A percentile compares a stretch with the other conserved stretches of the same genome.
Conservation (phyloP, 345 rosid genomes). For the Euphorbia tirucalli region DNA sequence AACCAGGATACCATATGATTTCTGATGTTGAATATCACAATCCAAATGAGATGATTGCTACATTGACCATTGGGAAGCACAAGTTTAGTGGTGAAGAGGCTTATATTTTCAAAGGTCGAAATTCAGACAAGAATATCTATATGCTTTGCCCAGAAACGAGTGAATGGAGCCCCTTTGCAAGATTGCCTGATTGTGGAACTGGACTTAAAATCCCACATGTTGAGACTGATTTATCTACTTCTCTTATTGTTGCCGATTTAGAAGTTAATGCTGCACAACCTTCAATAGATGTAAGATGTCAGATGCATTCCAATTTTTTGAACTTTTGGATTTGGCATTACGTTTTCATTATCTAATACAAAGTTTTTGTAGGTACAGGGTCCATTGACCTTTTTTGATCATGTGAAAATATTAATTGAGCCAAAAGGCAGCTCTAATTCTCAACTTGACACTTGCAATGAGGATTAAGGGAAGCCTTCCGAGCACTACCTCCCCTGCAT, state of each 20-base stretch:
- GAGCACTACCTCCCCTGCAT: neutral
- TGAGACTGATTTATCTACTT: neutral
- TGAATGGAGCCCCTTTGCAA: neutral
- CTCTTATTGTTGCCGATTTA: neutral
- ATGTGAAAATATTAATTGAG: neutral
- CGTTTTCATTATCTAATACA: neutral
- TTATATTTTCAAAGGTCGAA: neutral
- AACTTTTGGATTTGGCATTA: neutral
- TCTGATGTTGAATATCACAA: neutral
- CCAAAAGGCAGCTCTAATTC: neutral
- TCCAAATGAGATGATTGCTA: neutral
- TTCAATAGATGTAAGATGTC: neutral
- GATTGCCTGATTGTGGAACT: slow-evolving; percentile 1
- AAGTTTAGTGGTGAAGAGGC: neutral
- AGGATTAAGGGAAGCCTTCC: neutral
- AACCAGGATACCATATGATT: neutral
- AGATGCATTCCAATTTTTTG: neutral
- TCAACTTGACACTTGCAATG: neutral
- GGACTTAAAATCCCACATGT: neutral
- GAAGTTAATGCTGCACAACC: slow-evolving; percentile 4
- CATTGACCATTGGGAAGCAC: neutral
- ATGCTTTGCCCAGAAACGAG: neutral
- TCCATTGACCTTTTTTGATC: neutral
- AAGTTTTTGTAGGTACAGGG: neutral
- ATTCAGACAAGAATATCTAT: neutral